Evolutionary conservation across 768 basidiomycete genomes (phyloP).

Genomic region (Mycena olivaceomarginata): DNA sequence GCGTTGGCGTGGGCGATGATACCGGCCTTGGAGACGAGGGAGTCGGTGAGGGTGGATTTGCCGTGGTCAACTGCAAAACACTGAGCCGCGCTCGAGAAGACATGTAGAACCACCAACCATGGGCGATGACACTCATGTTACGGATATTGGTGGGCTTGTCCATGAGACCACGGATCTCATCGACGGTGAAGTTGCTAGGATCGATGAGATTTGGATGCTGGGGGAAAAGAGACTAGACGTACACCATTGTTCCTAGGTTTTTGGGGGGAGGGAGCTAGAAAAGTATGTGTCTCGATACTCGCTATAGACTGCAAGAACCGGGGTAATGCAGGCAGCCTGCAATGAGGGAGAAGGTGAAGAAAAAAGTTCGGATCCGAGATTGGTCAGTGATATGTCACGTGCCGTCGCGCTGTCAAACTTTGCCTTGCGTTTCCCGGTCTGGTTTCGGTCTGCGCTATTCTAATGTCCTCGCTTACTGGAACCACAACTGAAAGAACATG

Average conservation of each 20-base stretch:
- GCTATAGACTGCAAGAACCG: slow-evolving; percentile 33
- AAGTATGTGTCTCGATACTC: slow-evolving; percentile 28
- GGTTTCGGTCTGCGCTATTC: background rate
- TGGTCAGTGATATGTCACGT: slow-evolving; percentile 7
- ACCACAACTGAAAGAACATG: background rate
- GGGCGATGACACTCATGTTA: slow-evolving; percentile 65
- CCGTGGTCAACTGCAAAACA: slow-evolving; percentile 93
- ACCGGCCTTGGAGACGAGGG: slow-evolving; percentile 99
- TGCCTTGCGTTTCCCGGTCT: background rate
- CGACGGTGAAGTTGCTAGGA: slow-evolving; percentile 89
- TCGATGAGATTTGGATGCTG: slow-evolving; percentile 55
- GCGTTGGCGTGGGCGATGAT: slow-evolving; percentile 97
- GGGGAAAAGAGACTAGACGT: slow-evolving; percentile 51
- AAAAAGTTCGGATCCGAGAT: slow-evolving; percentile 35
- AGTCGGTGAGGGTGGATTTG: slow-evolving; percentile 99
- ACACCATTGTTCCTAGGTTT: slow-evolving; percentile 86
- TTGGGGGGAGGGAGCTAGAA: slow-evolving; percentile 55
- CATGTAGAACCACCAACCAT: slow-evolving; percentile 72
- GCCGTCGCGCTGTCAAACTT: background rate
- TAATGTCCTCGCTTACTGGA: background rate
- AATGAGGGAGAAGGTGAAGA: slow-evolving; percentile 21
- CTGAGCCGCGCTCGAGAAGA: slow-evolving; percentile 33
- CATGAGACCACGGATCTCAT: slow-evolving; percentile 89
- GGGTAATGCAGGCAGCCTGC: slow-evolving; percentile 9
- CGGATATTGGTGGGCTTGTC: slow-evolving; percentile 94